Conservation (phyloP, 768 basidiomycete species). For the Rossbeevera mucosa region DNA sequence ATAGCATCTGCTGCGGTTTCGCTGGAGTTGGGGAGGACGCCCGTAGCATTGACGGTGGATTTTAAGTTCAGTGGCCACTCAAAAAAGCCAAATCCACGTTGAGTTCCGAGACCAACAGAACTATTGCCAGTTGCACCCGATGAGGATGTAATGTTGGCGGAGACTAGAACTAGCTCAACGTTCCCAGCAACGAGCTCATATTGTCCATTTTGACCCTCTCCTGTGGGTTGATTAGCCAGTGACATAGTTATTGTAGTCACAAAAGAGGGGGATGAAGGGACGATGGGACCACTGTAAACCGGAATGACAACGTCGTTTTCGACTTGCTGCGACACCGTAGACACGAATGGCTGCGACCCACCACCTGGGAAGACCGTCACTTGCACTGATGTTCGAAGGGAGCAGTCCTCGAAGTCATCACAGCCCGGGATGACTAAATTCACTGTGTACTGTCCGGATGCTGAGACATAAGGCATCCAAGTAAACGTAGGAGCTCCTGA, state of each 20-base stretch:
- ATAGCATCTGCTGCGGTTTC: conserved; percentile 63
- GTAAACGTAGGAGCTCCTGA: conserved; percentile 73
- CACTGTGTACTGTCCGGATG: conserved; percentile 80
- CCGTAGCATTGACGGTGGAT: conserved; percentile 51
- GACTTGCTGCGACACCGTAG: conserved; percentile 72
- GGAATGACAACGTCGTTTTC: conserved; percentile 51
- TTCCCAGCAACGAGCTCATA: conserved; percentile 84
- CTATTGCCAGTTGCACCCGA: conserved; percentile 26
- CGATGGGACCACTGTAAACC: conserved; percentile 80
- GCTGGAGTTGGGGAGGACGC: conserved; percentile 59
- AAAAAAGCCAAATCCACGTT: conserved; percentile 75
- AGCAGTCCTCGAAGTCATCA: conserved; percentile 72
- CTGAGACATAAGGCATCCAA: conserved; percentile 90
- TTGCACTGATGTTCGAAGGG: conserved; percentile 71
- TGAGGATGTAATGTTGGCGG: conserved; percentile 44
- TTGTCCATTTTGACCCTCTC: conserved; percentile 58
- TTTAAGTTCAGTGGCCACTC: conserved; percentile 70
- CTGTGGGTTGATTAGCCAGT: conserved; percentile 60
- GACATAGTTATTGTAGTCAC: conserved; percentile 71
- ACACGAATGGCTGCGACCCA: conserved; percentile 58
- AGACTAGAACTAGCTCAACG: conserved; percentile 73
- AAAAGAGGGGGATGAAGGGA: conserved; percentile 69
- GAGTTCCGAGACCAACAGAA: conserved; percentile 32
- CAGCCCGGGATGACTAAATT: conserved; percentile 89
- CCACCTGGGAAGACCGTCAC: conserved; percentile 79